phyloP scores from a whole-genome alignment of 805 yeast genomes.

The Saccharomycopsis microspora region DNA sequence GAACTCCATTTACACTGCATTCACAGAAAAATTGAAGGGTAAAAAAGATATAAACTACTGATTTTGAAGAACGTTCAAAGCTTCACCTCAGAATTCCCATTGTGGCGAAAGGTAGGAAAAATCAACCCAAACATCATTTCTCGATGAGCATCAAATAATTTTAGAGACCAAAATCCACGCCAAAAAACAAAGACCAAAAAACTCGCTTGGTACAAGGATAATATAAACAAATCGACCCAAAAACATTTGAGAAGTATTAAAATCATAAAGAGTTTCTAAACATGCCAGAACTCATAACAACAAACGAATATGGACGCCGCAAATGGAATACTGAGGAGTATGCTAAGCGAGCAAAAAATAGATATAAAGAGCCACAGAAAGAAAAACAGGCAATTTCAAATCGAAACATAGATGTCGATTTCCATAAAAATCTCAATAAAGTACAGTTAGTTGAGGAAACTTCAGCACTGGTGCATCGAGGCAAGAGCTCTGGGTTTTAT shows the following conservation, averaged over 20 bases:
- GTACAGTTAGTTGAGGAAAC: conserved; percentile 23
- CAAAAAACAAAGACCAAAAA: too few relatives aligned
- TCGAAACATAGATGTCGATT: conserved; percentile 19
- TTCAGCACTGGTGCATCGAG: conserved; percentile 25
- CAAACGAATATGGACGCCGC: conserved; percentile 39
- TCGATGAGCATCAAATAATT: too few relatives aligned
- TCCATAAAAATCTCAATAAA: conserved; percentile 24
- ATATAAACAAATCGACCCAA: too few relatives aligned
- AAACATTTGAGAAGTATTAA: not conserved
- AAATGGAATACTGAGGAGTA: conserved; percentile 67
- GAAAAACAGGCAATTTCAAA: conserved; percentile 18
- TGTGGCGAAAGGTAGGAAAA: too few relatives aligned
- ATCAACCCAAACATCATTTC: too few relatives aligned
- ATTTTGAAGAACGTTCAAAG: too few relatives aligned
- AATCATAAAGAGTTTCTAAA: conserved; percentile 1
- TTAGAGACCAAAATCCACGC: too few relatives aligned
- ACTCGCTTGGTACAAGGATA: too few relatives aligned
- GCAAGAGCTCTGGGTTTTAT: conserved; percentile 70
- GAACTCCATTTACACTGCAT: too few relatives aligned
- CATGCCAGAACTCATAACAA: not conserved
- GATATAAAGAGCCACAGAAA: conserved; percentile 8
- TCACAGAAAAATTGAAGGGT: too few relatives aligned
- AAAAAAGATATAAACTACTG: too few relatives aligned
- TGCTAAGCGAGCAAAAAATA: conserved; percentile 25
- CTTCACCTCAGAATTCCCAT: too few relatives aligned